These are phyloP conservation scores for Corrigiola litoralis DNA, from an alignment of 179 eudicot genomes.

Conservation along the genomic window DNA sequence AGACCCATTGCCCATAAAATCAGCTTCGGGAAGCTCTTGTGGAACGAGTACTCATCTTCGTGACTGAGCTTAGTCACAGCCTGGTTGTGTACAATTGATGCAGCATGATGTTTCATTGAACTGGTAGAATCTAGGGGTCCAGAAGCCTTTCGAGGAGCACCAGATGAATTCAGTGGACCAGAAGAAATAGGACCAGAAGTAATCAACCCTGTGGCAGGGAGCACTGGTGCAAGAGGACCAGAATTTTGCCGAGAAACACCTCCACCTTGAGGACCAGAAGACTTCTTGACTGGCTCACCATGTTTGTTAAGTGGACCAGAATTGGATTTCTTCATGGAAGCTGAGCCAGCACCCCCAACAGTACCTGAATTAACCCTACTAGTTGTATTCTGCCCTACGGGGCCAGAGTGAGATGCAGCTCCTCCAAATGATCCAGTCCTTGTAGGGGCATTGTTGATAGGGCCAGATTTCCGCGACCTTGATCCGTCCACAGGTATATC, in stretches of 20 bases:
- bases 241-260: conserved; percentile 78
- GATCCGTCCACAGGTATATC: conserved; percentile 75
- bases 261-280: conserved; percentile 89
- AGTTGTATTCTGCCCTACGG: conserved; percentile 50
- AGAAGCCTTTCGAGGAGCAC: conserved; percentile 80
- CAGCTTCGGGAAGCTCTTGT: conserved; percentile 68
- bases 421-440: conserved; percentile 89
- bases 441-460: conserved; percentile 59
- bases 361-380: conserved; percentile 52
- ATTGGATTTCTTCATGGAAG: conserved; percentile 67
- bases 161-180: conserved; percentile 81
- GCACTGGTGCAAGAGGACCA: conserved; percentile 85
- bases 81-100: conserved; percentile 60
- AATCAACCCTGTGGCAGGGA: conserved; percentile 87
- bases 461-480: conserved; percentile 83
- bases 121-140: conserved; percentile 68
- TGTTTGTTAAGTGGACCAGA: conserved; percentile 93
- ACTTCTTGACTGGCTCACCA: conserved; percentile 83
- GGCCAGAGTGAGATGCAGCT: conserved; percentile 72
- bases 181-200: conserved; percentile 89
- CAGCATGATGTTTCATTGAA: conserved; percentile 47
- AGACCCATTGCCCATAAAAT: conserved; percentile 79
- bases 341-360: conserved; percentile 54
- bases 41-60: conserved; percentile 73
- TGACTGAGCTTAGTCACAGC: conserved; percentile 80